Evolutionary conservation across 2,329 filamentous ascomycete genomes (phyloP).

Genomic region (Pyrenophora seminiperda): DNA sequence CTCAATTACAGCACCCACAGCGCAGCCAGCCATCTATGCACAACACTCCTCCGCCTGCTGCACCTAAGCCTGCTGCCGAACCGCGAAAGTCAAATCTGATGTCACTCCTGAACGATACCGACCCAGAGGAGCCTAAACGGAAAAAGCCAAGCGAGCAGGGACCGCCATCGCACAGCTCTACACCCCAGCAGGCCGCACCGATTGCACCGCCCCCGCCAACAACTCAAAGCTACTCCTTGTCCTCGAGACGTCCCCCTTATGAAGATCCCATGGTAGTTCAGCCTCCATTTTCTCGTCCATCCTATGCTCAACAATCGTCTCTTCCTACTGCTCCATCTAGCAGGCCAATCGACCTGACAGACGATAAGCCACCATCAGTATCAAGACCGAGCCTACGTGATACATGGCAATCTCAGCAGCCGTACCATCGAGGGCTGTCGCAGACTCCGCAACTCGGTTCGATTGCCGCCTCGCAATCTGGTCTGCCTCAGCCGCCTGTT

Average conservation of each 20-base stretch:
- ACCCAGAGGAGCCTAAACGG: constrained; percentile 43
- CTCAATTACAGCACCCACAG: constrained; percentile 32
- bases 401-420: constrained; percentile 38
- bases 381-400: constrained; percentile 32
- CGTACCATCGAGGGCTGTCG: constrained; percentile 32
- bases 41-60: constrained; percentile 21
- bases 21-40: constrained; percentile 27
- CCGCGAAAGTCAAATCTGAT: constrained; percentile 47
- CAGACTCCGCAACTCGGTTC: constrained; percentile 34
- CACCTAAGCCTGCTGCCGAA: constrained; percentile 37
- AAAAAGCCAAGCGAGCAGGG: constrained; percentile 43
- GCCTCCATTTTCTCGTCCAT: constrained; percentile 30
- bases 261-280: constrained; percentile 32
- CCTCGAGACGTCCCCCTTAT: constrained; percentile 35
- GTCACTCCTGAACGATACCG: constrained; percentile 47
- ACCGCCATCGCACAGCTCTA: constrained; percentile 42
- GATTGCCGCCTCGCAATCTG: constrained; percentile 36
- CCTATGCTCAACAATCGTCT: constrained; percentile 36
- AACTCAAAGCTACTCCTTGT: constrained; percentile 27
- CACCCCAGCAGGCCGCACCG: constrained; percentile 41
- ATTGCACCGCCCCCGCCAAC: constrained; percentile 39
- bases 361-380: constrained; percentile 29
- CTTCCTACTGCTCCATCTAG: constrained; percentile 27
- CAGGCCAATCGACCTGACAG: constrained; percentile 41
- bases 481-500: constrained; percentile 30